Conservation (phyloP, 331 rosid genomes). For the Telfairia occidentalis region DNA sequence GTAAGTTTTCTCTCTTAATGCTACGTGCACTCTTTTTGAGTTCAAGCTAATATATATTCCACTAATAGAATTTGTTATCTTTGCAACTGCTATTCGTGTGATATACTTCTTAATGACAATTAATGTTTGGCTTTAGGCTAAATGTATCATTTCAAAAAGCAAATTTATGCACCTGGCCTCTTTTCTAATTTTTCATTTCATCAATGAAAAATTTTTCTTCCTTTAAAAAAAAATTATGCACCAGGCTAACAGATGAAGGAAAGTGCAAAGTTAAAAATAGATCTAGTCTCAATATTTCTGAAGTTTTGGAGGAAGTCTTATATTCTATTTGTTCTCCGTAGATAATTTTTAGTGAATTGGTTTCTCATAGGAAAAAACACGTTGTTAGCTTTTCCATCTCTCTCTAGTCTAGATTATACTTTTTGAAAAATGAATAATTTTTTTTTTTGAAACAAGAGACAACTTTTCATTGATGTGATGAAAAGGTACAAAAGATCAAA, state of each 20-base stretch:
- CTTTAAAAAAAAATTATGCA: no score
- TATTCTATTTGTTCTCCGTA: background rate
- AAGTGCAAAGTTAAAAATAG: background rate
- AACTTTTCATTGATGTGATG: no score
- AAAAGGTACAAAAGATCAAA: no score
- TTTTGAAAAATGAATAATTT: no score
- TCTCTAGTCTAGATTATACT: background rate
- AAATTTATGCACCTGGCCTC: no score
- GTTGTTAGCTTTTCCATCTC: background rate
- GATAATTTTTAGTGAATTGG: background rate
- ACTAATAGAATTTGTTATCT: background rate
- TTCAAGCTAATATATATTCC: background rate
- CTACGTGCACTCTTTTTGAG: background rate
- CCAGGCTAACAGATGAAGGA: background rate
- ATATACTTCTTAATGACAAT: background rate
- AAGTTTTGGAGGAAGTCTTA: background rate
- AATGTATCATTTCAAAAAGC: background rate
- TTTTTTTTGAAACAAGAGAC: no score
- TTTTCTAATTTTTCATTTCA: no score
- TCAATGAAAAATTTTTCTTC: no score
- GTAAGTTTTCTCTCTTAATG: background rate
- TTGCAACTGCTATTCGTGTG: background rate
- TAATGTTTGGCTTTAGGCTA: background rate
- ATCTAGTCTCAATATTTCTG: background rate
- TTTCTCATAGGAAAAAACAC: background rate